Evolutionary conservation across 192 early-diverging fungal species (phyloP), one percentile per base, ranked within the genome.

Genomic region (Chytriomyces hyalinus): DNA sequence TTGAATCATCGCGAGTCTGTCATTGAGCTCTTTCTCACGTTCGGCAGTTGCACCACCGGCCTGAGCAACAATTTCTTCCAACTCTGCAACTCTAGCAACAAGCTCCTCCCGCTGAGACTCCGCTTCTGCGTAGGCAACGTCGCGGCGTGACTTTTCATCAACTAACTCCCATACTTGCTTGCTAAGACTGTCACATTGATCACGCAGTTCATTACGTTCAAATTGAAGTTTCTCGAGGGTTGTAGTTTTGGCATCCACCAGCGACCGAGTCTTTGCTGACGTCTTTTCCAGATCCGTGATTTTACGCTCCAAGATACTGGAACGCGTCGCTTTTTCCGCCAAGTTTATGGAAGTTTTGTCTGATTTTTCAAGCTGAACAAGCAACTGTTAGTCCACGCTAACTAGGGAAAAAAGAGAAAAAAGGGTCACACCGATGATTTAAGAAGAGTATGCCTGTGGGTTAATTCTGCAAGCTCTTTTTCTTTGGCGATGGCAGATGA

Each of bases 251-350:
- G 51, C n/a, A 36, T 78, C 76, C n/a, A 57, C 76, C 51, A 70
- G 65, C 11, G 67, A 44, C 4, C 67, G 49, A 11, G 67, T 78
- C 46, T 78, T 78, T 5, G 67, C 76, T 22, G 65, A 44, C 6
- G 68, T 51, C 47, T 78, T 78, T 47, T 78, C 76, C 6, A 78
- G 67, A 45, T 78, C 76, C 17, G 68, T 68, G 66, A 78, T 50
- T 63, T 78, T 78, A 6, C 67, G 61, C 48, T 78, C 67, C 8
- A 78, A 68, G 24, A 61, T 62, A 5, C 26, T 59, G 3, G 67
- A 61, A 15, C 57, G 22, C 20, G 26, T 60, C 11, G 67, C 67
- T 44, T 78, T 78, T 47, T 78, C 76, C 17, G 45, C 67, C 6
- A 78, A 45, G n/a, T 47, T 59, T 7, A 71, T 60, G 67, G 76